phyloP scores from a whole-genome alignment of 179 eudicot genomes.

The Sideroxylon spinosum region DNA sequence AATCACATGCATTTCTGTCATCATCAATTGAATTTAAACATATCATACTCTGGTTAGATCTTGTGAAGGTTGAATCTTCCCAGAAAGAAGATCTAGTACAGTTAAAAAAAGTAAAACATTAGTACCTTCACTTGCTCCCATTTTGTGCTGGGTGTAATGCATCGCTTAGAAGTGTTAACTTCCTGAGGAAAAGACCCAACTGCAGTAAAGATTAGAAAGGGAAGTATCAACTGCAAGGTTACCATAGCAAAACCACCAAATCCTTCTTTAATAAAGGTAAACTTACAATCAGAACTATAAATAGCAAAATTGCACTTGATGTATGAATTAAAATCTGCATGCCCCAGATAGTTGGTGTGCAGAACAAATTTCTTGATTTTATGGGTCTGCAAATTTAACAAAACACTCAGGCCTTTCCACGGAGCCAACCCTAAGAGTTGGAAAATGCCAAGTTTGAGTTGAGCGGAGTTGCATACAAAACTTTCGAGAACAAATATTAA shows the following conservation, averaged over 20 bases:
- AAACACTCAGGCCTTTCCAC: neutral
- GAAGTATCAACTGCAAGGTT: slow-evolving; percentile 14
- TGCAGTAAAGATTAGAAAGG: slow-evolving; percentile 27
- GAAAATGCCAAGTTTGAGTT: no score
- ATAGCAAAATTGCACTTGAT: slow-evolving; percentile 90
- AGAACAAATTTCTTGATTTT: slow-evolving; percentile 92
- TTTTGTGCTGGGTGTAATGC: slow-evolving; percentile 83
- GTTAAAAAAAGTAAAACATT: neutral
- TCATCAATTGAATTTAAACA: neutral
- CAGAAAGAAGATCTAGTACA: neutral
- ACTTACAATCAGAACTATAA: slow-evolving; percentile 68
- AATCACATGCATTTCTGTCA: neutral
- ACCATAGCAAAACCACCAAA: neutral
- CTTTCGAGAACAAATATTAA: no score
- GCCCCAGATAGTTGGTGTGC: slow-evolving; percentile 95
- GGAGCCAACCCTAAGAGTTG: no score
- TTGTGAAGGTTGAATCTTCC: neutral
- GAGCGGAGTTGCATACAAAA: no score
- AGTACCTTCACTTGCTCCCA: slow-evolving; percentile 97
- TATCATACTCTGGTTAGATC: neutral
- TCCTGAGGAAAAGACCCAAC: slow-evolving; percentile 62
- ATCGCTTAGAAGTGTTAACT: slow-evolving; percentile 44
- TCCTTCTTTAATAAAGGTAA: neutral
- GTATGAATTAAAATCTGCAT: slow-evolving; percentile 93
- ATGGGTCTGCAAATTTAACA: slow-evolving; percentile 59